Base-by-base conservation (phyloP, 257 asterid genomes). In the Primulina huaijiensis region DNA sequence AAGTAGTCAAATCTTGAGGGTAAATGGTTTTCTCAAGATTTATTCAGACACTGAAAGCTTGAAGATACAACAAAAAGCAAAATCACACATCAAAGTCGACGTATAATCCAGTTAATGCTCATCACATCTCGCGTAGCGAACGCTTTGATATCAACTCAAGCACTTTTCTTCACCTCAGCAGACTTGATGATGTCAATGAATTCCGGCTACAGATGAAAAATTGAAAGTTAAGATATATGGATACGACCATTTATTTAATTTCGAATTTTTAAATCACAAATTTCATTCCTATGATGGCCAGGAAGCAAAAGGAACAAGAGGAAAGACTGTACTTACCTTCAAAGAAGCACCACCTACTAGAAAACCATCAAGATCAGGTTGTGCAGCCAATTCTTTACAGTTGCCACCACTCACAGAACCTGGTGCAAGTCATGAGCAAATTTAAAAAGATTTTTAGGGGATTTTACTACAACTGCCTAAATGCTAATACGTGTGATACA, bases 121-220 rank as follows among this genome's bases (percentile, higher is more conserved):
- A 23, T 23, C 25, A 23, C 25, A 23, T 23, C 25, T 23, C 25
- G 25, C 25, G 25, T 23, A 23, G 25, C 1, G 1, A 23, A 23
- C 25, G 1, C 25, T 23, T n/a, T 20, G 33, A 75, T 59, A 50
- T 35, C 12, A 31, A 70, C 74, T 84, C 70, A 90, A 50, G 90
- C 89, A 68, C 16, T 90, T 75, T 85, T 90, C 90, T 88, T 88
- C 72, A 84, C 88, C 73, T 83, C 96, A 43, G 96, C 96, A 19
- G 96, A 71, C 80, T 90, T 90, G 90, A 90, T 85, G 78, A 90
- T 90, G 83, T 90, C 96, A 14, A 90, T 85, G 84, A 90, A 90
- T 68, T 90, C 97, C 71, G 94, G 90, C 97, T 90, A 66, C 68
- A 76, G 10, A 50, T 25, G 73, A 8, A 40, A 31, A 64, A 10